Conservation (phyloP, 208 protist species). For the Trypanosoma cruzi region DNA sequence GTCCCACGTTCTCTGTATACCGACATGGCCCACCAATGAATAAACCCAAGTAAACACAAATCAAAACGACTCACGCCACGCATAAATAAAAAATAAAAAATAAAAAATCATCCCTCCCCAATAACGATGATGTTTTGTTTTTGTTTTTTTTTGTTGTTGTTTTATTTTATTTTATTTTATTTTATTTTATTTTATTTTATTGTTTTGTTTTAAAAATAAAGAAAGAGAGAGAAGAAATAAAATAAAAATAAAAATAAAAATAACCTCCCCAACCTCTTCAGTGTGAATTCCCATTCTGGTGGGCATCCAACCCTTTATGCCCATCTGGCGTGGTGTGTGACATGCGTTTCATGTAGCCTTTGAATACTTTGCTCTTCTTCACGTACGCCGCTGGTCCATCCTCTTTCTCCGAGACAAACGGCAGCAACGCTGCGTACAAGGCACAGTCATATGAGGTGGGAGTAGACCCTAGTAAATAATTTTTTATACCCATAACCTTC, state of each 20-base stretch:
- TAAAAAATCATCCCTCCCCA: background rate
- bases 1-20: no score
- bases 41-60: no score
- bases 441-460: slow-evolving; percentile 72
- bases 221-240: no score
- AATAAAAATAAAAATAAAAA: no score
- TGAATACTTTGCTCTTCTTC: slow-evolving; percentile 48
- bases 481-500: slow-evolving; percentile 37
- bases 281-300: slow-evolving; percentile 4
- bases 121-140: no score
- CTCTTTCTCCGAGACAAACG: slow-evolving; percentile 51
- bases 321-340: slow-evolving; percentile 36
- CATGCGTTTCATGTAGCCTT: slow-evolving; percentile 57
- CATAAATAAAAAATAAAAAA: background rate
- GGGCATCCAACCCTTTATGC: background rate
- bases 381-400: slow-evolving; percentile 39
- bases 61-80: no score
- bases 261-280: no score
- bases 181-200: no score
- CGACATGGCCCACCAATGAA: no score
- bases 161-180: no score
- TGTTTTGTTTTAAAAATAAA: no score
- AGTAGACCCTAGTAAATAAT: slow-evolving; percentile 39
- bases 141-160: no score
- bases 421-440: slow-evolving; percentile 63